Conservation (phyloP, 805 yeast genomes). For the Pichia californica region DNA sequence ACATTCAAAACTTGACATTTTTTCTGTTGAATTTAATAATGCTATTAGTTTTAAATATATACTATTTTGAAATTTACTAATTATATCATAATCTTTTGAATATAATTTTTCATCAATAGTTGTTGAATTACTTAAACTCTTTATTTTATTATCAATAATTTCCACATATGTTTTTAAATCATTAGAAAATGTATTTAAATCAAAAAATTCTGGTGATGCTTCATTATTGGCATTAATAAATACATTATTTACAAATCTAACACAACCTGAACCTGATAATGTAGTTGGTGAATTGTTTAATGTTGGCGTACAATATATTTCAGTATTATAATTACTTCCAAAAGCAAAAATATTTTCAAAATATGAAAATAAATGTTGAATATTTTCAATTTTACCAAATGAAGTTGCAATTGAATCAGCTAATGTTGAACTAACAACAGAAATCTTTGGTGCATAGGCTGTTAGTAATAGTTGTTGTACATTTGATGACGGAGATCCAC, state of each 20-base stretch:
- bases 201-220: constrained; percentile 1
- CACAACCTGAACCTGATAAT: constrained; percentile 4
- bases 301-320: neutral
- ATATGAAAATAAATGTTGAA: constrained; percentile 18
- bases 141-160: neutral
- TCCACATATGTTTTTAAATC: constrained; percentile 4
- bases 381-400: constrained; percentile 12
- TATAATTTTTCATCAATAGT: neutral
- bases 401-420: constrained; percentile 20
- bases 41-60: constrained; percentile 54
- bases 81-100: neutral
- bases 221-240: neutral
- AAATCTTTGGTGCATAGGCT: constrained; percentile 28
- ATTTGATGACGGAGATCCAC: constrained; percentile 25
- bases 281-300: neutral
- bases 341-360: constrained; percentile 18
- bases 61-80: constrained; percentile 31
- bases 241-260: constrained; percentile 10
- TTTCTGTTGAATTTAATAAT: constrained; percentile 50
- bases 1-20: constrained; percentile 72
- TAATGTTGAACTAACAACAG: constrained; percentile 22
- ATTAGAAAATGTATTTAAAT: neutral
- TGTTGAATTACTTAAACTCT: neutral
- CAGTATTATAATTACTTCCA: constrained; percentile 1
- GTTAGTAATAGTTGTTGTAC: constrained; percentile 25